phyloP scores from a whole-genome alignment of 352 stramenopile genomes.

The Globisporangium recalcitrans region DNA sequence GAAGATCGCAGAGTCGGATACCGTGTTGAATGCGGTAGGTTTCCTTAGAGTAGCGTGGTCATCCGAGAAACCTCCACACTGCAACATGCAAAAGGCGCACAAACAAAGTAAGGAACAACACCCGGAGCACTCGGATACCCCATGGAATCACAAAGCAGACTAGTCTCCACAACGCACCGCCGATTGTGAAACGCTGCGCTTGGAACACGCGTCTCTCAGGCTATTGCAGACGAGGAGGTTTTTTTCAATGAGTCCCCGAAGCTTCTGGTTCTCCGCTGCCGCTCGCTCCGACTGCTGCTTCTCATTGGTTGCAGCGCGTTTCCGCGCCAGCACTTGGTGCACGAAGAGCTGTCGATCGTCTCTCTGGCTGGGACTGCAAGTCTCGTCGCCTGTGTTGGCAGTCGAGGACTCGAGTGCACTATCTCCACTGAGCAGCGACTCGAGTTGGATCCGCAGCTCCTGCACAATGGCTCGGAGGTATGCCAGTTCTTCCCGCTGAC shows the following conservation, averaged over 20 bases:
- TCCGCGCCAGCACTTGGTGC: neutral
- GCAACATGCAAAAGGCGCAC: constrained; percentile 2
- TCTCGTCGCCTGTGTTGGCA: neutral
- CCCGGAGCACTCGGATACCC: neutral
- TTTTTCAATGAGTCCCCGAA: constrained; percentile 4
- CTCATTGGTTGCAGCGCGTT: neutral
- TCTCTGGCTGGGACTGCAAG: neutral
- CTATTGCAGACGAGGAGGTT: neutral
- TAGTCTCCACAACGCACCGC: neutral
- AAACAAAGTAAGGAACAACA: neutral
- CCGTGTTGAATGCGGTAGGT: neutral
- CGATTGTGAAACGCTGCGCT: neutral
- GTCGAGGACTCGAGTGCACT: constrained; percentile 48
- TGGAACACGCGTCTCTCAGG: neutral
- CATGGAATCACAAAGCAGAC: too few relatives aligned
- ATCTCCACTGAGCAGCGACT: constrained; percentile 34
- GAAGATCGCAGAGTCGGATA: constrained; percentile 16
- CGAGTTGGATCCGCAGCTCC: neutral
- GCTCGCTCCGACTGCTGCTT: neutral
- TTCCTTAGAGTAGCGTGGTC: neutral
- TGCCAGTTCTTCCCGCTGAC: neutral
- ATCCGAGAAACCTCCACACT: neutral
- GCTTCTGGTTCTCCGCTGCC: neutral
- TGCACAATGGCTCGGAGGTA: neutral
- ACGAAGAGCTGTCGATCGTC: neutral